These are phyloP conservation scores for Solanum virginianum DNA, from an alignment of 257 asterid genomes.

Conservation along the genomic window DNA sequence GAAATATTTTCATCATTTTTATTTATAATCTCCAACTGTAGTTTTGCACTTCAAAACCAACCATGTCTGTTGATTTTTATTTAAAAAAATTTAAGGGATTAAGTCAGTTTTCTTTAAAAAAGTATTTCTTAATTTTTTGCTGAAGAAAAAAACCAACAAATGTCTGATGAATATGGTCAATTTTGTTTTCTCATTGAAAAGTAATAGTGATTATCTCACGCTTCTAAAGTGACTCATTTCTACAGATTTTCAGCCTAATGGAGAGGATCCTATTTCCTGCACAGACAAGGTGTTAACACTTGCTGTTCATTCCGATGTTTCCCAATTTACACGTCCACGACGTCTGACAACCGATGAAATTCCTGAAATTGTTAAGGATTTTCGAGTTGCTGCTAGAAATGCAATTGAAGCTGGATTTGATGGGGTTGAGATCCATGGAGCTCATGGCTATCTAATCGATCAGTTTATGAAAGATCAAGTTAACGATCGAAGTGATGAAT, in stretches of 20 bases:
- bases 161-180: no score
- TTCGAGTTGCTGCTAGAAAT: neutral
- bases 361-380: neutral
- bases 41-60: no score
- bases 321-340: neutral
- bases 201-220: no score
- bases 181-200: no score
- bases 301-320: neutral
- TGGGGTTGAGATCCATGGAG: neutral
- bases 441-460: neutral
- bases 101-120: no score
- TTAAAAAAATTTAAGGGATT: no score
- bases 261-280: neutral
- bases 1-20: neutral
- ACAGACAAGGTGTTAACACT: neutral
- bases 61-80: no score
- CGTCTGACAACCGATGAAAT: neutral
- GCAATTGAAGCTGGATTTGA: neutral
- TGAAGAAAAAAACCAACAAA: no score
- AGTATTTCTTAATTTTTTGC: no score
- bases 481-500: neutral
- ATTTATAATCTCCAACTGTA: no score
- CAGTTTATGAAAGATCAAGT: neutral
- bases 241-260: neutral
- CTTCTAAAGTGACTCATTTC: neutral